Base-by-base conservation (phyloP, 164 flowering plant species). In the Malania oleifera region DNA sequence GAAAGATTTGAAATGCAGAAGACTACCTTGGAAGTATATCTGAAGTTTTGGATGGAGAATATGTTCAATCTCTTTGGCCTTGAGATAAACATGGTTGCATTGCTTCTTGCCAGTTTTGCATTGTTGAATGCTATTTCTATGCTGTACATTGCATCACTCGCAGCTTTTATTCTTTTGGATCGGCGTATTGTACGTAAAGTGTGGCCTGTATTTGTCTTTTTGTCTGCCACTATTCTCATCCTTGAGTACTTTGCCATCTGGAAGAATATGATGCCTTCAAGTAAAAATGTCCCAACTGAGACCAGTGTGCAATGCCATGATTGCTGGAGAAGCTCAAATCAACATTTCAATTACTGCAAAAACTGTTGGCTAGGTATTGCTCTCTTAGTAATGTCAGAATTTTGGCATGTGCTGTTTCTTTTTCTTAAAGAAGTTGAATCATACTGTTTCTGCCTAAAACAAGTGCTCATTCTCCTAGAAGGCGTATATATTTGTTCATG, bases 1-100 rank as follows among this genome's bases (percentile, higher is more conserved):
- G 55, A 52, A 18, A 52, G 55, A 31, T 28, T 52, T 31, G 55
- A 52, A 27, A 27, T 52, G 55, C 55, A 52, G 55, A 52, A 52
- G 55, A 28, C 37, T 27, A 52, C 55, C 23, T 31, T 52, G 23
- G 27, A 52, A 52, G 55, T 52, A 18, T 52, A 26, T 12, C 19
- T 52, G 18, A 52, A 52, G 23, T 52, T 15, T 52, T 52, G 55
- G 55, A 52, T 52, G 55, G 55, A 52, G 18, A 52, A 52, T 15
- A 5, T 52, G 23, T 52, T 52, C 17, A 52, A 52, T 37, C 37
- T 52, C 37, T 52, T 52, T 28, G 55, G 55, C 38, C 18, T 52
- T 3, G 55, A 52, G 23, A 52, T 52, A 28, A 52, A 52, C 55
- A 52, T 52, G 55, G 27, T 52, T 5, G 55, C 19, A 9, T 28